Evolutionary conservation across 306 rosid species (phyloP), one percentile per base, ranked within the genome.

Genomic region (Cicer arietinum): DNA sequence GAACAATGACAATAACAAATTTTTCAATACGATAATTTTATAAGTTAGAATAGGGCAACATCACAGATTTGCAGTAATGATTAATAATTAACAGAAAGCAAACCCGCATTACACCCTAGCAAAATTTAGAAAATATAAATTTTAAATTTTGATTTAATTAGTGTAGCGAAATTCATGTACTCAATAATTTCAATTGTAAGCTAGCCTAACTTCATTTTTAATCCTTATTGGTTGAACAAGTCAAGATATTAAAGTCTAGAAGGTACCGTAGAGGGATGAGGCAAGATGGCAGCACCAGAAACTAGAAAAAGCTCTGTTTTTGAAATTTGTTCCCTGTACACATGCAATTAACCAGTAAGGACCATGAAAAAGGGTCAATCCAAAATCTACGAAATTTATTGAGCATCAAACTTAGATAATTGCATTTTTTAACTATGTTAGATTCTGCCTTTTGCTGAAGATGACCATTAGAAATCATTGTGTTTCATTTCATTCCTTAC

Each of bases 251-350:
- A 60, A 14, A 45, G 40, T 62, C 42, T 51, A 58, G 77, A 83
- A 74, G 64, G 74, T 84, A 89, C 96, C 97, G 82, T 87, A 13
- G 91, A 80, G 78, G 96, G 90, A 88, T 85, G 90, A 13, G 87
- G 89, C 85, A 89, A 75, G 76, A 53, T 82, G 50, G 89, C 91
- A 84, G 85, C 96, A 51, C 88, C 86, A 54, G 87, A 84, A 50
- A 77, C 61, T 25, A 88, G 75, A 75, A 72, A 68, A 61, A 86
- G 78, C 68, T 80, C 79, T 0, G 77, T 40, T 42, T 78, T 77
- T 57, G 78, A 66, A 57, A 46, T 14, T 50, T 75, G 53, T 66
- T 62, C 84, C 85, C 97, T 91, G 86, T 51, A 35, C 22, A 69
- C 43, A 76, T 59, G 60, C 44, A 80, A 83, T 78, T 46, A 69